Percentiles rank a stretch among this genome's conserved stretches.
Evolutionary conservation across 2,329 filamentous ascomycete genomes (phyloP).

Genomic region (Fonsecaea erecta): DNA sequence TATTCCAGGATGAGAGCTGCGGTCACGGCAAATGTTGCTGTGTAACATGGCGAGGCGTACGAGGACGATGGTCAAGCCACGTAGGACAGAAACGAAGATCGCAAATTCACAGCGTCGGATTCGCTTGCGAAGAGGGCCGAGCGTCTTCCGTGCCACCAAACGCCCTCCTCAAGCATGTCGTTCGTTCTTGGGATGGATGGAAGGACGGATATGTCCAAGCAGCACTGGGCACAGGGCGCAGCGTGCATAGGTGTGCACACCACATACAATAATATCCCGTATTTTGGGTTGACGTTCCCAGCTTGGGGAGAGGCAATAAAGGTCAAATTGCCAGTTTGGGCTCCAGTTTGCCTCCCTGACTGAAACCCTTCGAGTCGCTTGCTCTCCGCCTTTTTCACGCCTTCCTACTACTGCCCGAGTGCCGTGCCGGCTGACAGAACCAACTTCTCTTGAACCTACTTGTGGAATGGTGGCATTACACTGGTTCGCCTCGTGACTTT

Average conservation of each 20-base stretch:
- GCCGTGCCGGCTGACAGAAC: background rate
- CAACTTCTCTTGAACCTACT: background rate
- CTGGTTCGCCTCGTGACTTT: background rate
- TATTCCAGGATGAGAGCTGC: slow-evolving; percentile 3
- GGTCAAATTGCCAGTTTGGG: background rate
- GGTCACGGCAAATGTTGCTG: slow-evolving; percentile 3
- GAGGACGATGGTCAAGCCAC: slow-evolving; percentile 14
- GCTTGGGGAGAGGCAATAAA: background rate
- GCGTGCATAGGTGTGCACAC: too few species aligned
- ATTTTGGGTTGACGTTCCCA: background rate
- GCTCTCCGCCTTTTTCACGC: background rate
- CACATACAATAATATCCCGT: background rate
- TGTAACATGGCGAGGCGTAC: slow-evolving; percentile 2
- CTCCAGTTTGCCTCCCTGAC: background rate
- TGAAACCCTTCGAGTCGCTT: background rate
- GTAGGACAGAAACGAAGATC: slow-evolving; percentile 18
- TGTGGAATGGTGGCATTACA: background rate
- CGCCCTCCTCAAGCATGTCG: background rate
- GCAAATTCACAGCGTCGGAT: background rate
- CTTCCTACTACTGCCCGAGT: background rate
- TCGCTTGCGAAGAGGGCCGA: background rate
- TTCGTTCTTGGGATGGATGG: background rate
- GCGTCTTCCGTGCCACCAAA: background rate
- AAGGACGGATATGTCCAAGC: background rate
- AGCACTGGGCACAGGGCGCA: background rate